These are phyloP conservation scores for Ormosia semicastrata DNA, from an alignment of 306 rosid species.

Conservation along the genomic window DNA sequence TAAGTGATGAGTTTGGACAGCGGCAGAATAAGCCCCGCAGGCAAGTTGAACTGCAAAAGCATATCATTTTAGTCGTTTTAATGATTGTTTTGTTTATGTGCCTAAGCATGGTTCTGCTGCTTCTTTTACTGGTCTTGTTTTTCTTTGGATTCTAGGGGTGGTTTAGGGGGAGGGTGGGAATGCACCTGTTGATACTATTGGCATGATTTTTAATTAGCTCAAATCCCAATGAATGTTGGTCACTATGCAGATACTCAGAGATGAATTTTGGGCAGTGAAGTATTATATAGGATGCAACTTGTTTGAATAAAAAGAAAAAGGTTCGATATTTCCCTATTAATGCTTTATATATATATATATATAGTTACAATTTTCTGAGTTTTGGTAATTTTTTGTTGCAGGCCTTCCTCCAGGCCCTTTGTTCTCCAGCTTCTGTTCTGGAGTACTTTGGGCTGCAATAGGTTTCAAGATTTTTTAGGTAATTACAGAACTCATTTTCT, in stretches of 20 bases:
- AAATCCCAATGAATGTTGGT: slow-evolving; percentile 16
- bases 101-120: not conserved
- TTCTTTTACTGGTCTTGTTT: not conserved
- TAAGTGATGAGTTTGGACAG: slow-evolving; percentile 74
- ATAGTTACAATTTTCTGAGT: slow-evolving; percentile 38
- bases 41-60: slow-evolving; percentile 38
- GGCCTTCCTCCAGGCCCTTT: slow-evolving; percentile 78
- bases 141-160: not conserved
- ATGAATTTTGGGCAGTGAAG: slow-evolving; percentile 89
- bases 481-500: slow-evolving; percentile 16
- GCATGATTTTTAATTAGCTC: not conserved
- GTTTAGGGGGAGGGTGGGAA: not conserved
- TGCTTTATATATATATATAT: slow-evolving; percentile 20
- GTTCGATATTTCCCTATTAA: slow-evolving; percentile 34
- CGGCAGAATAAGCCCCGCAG: slow-evolving; percentile 92
- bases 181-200: not conserved
- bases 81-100: not conserved
- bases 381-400: slow-evolving; percentile 49
- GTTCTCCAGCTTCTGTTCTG: slow-evolving; percentile 76
- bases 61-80: not conserved
- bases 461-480: slow-evolving; percentile 69
- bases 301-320: slow-evolving; percentile 71
- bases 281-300: slow-evolving; percentile 53
- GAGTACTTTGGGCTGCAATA: slow-evolving; percentile 88
- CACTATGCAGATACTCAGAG: slow-evolving; percentile 82